Evolutionary conservation across 1,284 basidiomycete species (phyloP).

Genomic region (Trichosporon faecale): DNA sequence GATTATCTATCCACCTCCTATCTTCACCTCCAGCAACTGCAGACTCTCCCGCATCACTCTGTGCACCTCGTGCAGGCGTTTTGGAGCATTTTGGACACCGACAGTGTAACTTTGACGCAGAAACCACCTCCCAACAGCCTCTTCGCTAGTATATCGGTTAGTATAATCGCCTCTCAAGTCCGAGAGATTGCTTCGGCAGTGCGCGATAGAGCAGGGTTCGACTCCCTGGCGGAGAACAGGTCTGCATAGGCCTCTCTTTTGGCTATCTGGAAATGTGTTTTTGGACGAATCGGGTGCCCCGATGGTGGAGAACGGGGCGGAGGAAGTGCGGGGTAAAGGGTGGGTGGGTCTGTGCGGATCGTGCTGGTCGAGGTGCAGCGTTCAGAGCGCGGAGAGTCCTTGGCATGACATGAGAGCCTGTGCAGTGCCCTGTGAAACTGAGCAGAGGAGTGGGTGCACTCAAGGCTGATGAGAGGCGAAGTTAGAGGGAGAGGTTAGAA

Average conservation of each 20-base stretch:
- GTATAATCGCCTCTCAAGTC: slow-evolving; percentile 9
- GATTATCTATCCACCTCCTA: not conserved
- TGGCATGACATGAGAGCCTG: no score
- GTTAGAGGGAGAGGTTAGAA: not conserved
- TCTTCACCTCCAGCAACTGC: no score
- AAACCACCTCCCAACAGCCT: not conserved
- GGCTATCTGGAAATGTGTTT: not conserved
- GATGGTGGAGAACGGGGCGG: not conserved
- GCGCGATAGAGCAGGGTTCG: slow-evolving; percentile 10
- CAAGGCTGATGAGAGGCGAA: no score
- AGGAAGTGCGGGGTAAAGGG: not conserved
- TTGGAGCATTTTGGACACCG: not conserved
- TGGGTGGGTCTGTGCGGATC: not conserved
- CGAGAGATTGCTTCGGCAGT: not conserved
- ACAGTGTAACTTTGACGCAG: not conserved
- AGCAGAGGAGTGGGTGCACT: no score
- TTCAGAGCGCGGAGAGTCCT: no score
- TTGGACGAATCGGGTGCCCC: not conserved
- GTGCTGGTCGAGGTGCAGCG: not conserved
- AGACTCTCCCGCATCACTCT: not conserved
- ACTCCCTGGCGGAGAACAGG: slow-evolving; percentile 8
- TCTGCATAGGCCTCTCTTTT: not conserved
- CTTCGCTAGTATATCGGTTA: slow-evolving; percentile 12
- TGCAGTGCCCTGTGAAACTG: no score
- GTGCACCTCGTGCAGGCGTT: not conserved